Base-by-base conservation (phyloP, 1,284 basidiomycete species). In the Cryptococcus sp. region DNA sequence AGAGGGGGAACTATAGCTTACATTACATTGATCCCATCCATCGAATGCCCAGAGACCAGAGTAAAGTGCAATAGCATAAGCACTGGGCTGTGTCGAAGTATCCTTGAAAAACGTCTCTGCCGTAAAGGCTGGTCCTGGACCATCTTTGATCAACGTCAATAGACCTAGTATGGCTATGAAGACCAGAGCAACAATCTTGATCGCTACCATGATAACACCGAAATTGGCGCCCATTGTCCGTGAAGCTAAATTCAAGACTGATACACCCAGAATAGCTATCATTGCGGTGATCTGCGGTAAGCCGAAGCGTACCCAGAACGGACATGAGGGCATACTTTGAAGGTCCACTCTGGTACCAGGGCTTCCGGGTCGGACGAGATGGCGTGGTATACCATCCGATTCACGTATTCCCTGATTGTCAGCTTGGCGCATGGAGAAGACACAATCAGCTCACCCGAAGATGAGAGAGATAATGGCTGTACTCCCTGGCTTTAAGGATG, bases 11-110 rank as follows among this genome's bases (percentile, higher is more conserved):
- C 34, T 10, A 36, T 36, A 43, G 7, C 75, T 69, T n/a, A 75
- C 72, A 50, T 62, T 67, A 48, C 70, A 71, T 42, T 70, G 66
- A 50, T 74, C 72, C 89, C 91, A 97, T 0, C 93, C 91, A 69
- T 93, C 91, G 64, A 90, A 91, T 1, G 91, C 91, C 91, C 92
- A 98, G 1, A 98, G 76, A 0, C 91, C 91, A 11, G 90, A 94
- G 75, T 98, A 99, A 3, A 98, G 76, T 0, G 94, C 96, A 11
- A 98, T 79, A 3, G 94, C 91, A 74, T 92, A 98, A 2, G 84
- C 79, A 2, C 89, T 86, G 1, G 89, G 87, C 53, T 86, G 87
- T 7, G 70, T 81, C 49, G 86, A 88, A 3, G 90, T 86, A 2
- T 82, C 85, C 7, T 79, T 76, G 62, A 96, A 97, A 16, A 91